Evolutionary conservation across 768 basidiomycete genomes (phyloP), one percentile per base, ranked within the genome.

Genomic region (Pisolithus microcarpus): DNA sequence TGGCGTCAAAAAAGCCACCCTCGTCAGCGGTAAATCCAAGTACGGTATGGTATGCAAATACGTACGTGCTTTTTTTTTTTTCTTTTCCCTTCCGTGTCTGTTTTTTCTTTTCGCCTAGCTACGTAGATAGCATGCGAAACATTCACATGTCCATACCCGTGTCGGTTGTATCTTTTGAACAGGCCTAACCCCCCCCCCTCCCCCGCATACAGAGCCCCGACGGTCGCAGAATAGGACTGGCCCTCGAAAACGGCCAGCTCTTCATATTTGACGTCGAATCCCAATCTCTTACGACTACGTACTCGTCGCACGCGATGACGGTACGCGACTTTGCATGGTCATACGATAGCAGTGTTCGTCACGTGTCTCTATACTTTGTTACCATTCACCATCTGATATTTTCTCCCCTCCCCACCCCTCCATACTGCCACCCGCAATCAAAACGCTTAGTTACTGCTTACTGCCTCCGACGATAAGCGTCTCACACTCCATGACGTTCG

Each of bases 381-480:
- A 8, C 30, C 30, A 8, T 30, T 30, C 30, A 7, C 7, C 30
- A 6, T 10, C 10, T 30, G 7, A 30, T 8, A 8, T 8, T 8
- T 30, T 5, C 23, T 24, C 28, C 28, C 8, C 28, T 9, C 28
- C n/a, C n/a, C n/a, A n/a, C n/a, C n/a, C n/a, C n/a, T n/a, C n/a
- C n/a, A 24, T 3, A 24, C 24, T 23, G 47, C 15, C 34, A 30
- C 55, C 39, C 54, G 38, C 38, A 24, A 40, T 47, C 34, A 2
- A 10, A 7, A 2, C 9, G 10, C 7, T 13, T 11, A 96, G 92
- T 76, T 91, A 48, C 75, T 97, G 3, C 72, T 93, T 47, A 92
- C 90, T 39, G 93, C 87, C 2, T 94, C 91, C 3, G 93, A 97
- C 65, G 93, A 95, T 69, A 91, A 91, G 65, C 81, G 89, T 16